Conservation (phyloP, 768 basidiomycete species). For the Pulveroboletus sp. region DNA sequence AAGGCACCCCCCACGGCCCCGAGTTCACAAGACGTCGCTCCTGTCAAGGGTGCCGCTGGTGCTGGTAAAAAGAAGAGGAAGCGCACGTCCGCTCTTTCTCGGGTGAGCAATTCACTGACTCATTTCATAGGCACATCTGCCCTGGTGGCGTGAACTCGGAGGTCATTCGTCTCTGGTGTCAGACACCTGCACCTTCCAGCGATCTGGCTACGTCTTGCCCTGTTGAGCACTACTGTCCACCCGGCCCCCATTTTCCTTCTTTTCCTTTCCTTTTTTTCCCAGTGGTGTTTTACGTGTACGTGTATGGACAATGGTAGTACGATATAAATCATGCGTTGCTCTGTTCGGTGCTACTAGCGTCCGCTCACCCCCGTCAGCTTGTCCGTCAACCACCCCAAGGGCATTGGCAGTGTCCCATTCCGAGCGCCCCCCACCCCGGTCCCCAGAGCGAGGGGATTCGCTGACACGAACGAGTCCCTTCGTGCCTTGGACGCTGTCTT, state of each 20-base stretch:
- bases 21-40: conserved; percentile 40
- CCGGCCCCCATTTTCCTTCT: too few species aligned
- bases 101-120: conserved; percentile 3
- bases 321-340: neutral
- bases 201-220: neutral
- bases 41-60: conserved; percentile 44
- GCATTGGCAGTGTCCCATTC: conserved; percentile 60
- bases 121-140: conserved; percentile 22
- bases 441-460: conserved; percentile 78
- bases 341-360: conserved; percentile 23
- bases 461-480: conserved; percentile 73
- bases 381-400: conserved; percentile 75
- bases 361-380: conserved; percentile 65
- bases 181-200: neutral
- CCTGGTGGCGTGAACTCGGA: conserved; percentile 15
- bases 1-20: conserved; percentile 32
- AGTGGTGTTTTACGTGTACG: neutral
- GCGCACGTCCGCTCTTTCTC: conserved; percentile 39
- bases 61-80: conserved; percentile 73
- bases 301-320: neutral
- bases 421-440: conserved; percentile 54
- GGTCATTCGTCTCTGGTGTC: neutral
- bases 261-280: too few species aligned
- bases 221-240: too few species aligned
- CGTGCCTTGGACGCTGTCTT: conserved; percentile 65